Base-by-base conservation (phyloP, 2,329 filamentous ascomycete species). In the Aspergillus ochraceoroseus region DNA sequence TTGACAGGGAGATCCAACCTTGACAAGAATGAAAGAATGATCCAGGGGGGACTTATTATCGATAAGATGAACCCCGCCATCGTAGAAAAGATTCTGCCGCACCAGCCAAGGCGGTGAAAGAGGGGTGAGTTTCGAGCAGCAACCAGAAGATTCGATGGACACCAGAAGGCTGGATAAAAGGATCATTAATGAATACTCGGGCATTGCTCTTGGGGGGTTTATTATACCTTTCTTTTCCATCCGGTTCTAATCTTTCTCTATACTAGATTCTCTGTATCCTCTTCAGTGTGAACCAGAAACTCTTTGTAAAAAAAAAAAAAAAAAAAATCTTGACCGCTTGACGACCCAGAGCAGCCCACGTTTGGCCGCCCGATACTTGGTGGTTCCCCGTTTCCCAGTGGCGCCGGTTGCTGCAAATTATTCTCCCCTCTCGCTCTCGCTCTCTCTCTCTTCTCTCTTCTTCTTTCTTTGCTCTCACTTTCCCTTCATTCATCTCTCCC, bases 101-200 rank as follows among this genome's bases (percentile, higher is more conserved):
- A n/a, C n/a, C n/a, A n/a, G n/a, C n/a, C n/a, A n/a, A 38, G 55
- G 55, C 59, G 59, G 60, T 62, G 48, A 56, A 33, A 13, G 9
- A 31, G 36, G 48, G 49, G 51, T n/a, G 51, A 38, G 29, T 20
- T 34, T 59, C 59, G 38, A 56, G 61, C 36, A 61, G 42, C 43
- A 57, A 46, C 66, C 56, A 64, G 65, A 67, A 68, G 55, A 51
- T 67, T 68, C 65, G 61, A 65, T 55, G 51, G 44, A 22, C 38
- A 26, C 15, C 35, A 35, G 43, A 18, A 35, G 34, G 45, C 18
- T 36, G 44, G 34, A 30, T 31, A 37, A 38, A 26, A n/a, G n/a
- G 34, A 22, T 15, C 28, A 28, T 28, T 28, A 13, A 28, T 28
- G 12, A 28, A 13, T 27, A 30, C 6, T 37, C 28, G 9, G 30